These are phyloP conservation scores for Claviceps cyperi DNA, from an alignment of 2,329 filamentous ascomycete genomes.

Conservation along the genomic window DNA sequence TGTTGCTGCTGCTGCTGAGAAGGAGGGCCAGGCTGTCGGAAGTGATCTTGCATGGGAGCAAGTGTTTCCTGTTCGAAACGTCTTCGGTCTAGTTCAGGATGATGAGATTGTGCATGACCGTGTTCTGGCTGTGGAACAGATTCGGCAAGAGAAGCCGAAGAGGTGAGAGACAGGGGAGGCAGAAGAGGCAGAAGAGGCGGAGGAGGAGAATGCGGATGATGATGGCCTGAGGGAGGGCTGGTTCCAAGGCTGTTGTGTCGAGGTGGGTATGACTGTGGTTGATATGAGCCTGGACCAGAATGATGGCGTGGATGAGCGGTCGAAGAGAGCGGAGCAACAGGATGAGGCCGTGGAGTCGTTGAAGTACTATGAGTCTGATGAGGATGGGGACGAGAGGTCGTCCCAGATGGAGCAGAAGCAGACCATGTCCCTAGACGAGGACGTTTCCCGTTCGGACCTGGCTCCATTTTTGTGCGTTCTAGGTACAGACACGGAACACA, in stretches of 20 bases:
- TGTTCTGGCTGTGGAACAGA: slow-evolving; percentile 13
- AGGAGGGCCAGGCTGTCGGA: slow-evolving; percentile 17
- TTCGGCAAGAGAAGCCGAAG: slow-evolving; percentile 9
- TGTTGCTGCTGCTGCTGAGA: slow-evolving; percentile 8
- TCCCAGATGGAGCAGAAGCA: slow-evolving; percentile 31
- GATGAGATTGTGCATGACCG: slow-evolving; percentile 19
- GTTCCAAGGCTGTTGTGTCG: slow-evolving; percentile 19
- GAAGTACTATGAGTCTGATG: slow-evolving; percentile 14
- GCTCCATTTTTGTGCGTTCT: slow-evolving; percentile 41
- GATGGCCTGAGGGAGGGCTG: slow-evolving; percentile 7
- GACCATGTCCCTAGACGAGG: slow-evolving; percentile 39
- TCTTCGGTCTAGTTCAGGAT: slow-evolving; percentile 35
- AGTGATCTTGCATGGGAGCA: slow-evolving; percentile 39
- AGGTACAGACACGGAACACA: slow-evolving; percentile 19
- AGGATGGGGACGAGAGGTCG: slow-evolving; percentile 33
- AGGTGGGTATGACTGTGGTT: slow-evolving; percentile 26
- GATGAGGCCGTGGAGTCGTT: slow-evolving; percentile 11
- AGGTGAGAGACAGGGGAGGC: background rate
- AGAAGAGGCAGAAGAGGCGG: background rate
- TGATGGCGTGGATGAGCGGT: slow-evolving; percentile 9
- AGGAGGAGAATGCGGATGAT: background rate
- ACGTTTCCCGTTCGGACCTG: slow-evolving; percentile 43
- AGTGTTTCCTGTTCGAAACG: slow-evolving; percentile 42
- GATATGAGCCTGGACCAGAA: slow-evolving; percentile 24
- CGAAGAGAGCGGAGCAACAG: slow-evolving; percentile 11